Evolutionary conservation across 2,329 filamentous ascomycete genomes (phyloP), one percentile per base, ranked within the genome.

Genomic region (Arthrobotrys sphaeroides): DNA sequence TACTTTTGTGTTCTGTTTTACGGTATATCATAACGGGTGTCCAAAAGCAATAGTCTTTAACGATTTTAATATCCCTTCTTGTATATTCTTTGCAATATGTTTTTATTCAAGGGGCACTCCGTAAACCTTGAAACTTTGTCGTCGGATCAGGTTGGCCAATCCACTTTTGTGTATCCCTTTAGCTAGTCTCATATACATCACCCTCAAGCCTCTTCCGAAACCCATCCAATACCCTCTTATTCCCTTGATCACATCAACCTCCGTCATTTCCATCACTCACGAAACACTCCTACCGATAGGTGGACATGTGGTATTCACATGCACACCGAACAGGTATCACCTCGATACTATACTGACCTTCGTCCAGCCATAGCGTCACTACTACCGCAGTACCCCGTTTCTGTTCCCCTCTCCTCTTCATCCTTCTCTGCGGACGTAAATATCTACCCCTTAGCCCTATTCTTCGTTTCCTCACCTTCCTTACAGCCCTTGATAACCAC

Each of bases 21-120:
- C 59, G 64, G 62, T 74, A 69, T 22, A 59, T 68, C 72, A 75
- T 69, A 47, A 65, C 26, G 45, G 72, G 72, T 75, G 72, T 75
- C 64, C 57, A 75, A 75, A 75, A 69, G 72, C 60, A 64, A 53
- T 45, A 20, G 33, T 60, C 43, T 16, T 51, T 61, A 36, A 59
- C 20, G 12, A 24, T 73, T 69, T 72, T 55, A 51, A 66, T 64
- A 66, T 42, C 42, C 22, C 26, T 57, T 40, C 43, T 33, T 61
- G 28, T 51, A 49, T 61, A 33, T 60, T 36, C 47, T 40, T 59
- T 61, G 22, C 31, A 55, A 55, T 22, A 55, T 10, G 28, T 13
- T 55, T 16, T 16, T 22, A 3, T 16, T 55, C 38, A 28, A 55
- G 24, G 51, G 18, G 16, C 16, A 9, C 51, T 55, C 31, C n/a